Base-by-base conservation (phyloP, 2,329 filamentous ascomycete genomes). In the Whalleya microplaca region DNA sequence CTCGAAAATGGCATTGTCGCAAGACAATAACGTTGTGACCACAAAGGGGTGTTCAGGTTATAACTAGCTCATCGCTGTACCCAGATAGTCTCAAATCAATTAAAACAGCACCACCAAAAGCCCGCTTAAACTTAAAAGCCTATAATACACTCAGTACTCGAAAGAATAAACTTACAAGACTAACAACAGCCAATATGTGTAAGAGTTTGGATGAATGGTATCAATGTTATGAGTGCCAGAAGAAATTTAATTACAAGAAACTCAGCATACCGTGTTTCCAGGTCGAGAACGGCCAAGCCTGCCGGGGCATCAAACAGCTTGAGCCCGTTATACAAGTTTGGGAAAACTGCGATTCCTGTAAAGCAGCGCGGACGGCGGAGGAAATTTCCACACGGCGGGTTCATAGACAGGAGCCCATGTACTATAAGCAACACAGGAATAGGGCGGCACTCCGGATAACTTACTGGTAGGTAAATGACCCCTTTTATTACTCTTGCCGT, bases 141-240 rank as follows among this genome's bases (percentile, higher is more conserved):
- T 16, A 37, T 37, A n/a, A 37, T 16, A 37, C 4, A 16, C 32
- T 3, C 3, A 37, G 10, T 37, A 16, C 32, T 12, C 8, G 32
- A 16, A 12, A 37, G 23, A 37, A 37, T 7, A 12, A 37, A 7
- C 4, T 37, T 14, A 14, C 46, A 41, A 51, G 21, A 9, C 27
- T 44, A 9, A 48, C 53, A 23, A 16, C 18, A 45, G 23, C 19
- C 6, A 61, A 50, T 18, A 64, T 64, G 62, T 64, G 62, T 32
- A 46, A 23, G 20, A 14, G 20, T 3, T 18, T 50, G 41, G 37
- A 14, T 40, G 46, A 51, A 37, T 54, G 48, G 18, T 49, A 27
- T 2, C 59, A 60, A 16, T 64, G 62, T 48, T 58, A 58, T 29
- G 59, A 62, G 23, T 64, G 62, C 44, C 59, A 60, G 12, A 21